These are phyloP conservation scores for Russula virescens DNA, from an alignment of 768 basidiomycete genomes.

Conservation along the genomic window DNA sequence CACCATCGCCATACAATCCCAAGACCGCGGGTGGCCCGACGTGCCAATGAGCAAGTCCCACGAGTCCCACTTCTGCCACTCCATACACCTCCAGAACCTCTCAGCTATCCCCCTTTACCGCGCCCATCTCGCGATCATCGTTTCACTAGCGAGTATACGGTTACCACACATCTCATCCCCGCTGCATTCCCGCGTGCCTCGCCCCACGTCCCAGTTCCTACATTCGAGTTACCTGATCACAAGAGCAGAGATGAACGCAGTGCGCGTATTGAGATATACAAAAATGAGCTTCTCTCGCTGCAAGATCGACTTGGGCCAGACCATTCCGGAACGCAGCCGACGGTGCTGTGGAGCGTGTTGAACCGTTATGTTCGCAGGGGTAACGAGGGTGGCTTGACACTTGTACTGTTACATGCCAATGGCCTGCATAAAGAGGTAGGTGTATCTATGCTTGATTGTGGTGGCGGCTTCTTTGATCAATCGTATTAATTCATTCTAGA, in stretches of 20 bases:
- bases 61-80: slow-evolving; percentile 1
- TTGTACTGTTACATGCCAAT: slow-evolving; percentile 80
- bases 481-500: slow-evolving; percentile 38
- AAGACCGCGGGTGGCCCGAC: not conserved
- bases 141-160: slow-evolving; percentile 30
- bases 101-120: slow-evolving; percentile 38
- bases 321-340: slow-evolving; percentile 23
- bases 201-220: slow-evolving; percentile 37
- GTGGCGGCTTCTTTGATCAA: not conserved
- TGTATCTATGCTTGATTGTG: not conserved
- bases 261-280: not conserved
- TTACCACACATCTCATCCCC: slow-evolving; percentile 52
- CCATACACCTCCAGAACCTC: slow-evolving; percentile 20
- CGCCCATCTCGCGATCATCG: slow-evolving; percentile 25
- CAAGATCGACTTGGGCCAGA: slow-evolving; percentile 23
- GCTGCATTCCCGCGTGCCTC: slow-evolving; percentile 47
- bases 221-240: slow-evolving; percentile 25
- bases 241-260: slow-evolving; percentile 36
- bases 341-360: slow-evolving; percentile 59
- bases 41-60: not conserved
- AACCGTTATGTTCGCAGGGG: slow-evolving; percentile 59
- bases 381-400: slow-evolving; percentile 45
- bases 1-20: not conserved
- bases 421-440: slow-evolving; percentile 83
- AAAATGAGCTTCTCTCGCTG: slow-evolving; percentile 6